A percentile compares a stretch with the other conserved stretches of the same genome.
These are phyloP conservation scores for Galerina marginata DNA, from an alignment of 768 basidiomycete species.

Conservation along the genomic window DNA sequence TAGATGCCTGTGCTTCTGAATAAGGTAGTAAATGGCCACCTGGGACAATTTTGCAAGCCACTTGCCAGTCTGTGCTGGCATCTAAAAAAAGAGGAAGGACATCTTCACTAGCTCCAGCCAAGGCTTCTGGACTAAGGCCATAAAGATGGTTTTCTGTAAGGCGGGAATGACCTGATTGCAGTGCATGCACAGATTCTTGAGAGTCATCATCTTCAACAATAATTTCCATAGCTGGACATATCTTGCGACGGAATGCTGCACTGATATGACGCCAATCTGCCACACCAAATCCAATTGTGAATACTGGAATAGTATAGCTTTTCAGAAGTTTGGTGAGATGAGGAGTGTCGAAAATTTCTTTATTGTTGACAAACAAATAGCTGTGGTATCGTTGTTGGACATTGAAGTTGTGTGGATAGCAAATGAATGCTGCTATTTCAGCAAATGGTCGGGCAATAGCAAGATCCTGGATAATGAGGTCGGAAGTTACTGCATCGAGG, in stretches of 20 bases:
- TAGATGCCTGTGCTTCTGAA: not conserved
- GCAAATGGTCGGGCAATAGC: constrained; percentile 24
- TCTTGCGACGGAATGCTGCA: constrained; percentile 25
- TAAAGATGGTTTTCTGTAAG: constrained; percentile 31
- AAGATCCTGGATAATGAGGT: constrained; percentile 32
- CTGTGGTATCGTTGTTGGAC: constrained; percentile 1
- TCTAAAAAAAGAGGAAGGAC: constrained; percentile 28
- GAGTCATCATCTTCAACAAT: constrained; percentile 5
- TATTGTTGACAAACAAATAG: constrained; percentile 17
- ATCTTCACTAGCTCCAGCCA: constrained; percentile 29
- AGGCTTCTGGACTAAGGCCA: constrained; percentile 30
- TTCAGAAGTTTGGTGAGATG: constrained; percentile 1
- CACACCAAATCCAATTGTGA: constrained; percentile 5
- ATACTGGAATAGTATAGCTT: not conserved
- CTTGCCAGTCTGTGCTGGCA: constrained; percentile 30
- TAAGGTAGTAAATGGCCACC: constrained; percentile 25
- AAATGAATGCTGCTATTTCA: not conserved
- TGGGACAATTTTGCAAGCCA: constrained; percentile 22
- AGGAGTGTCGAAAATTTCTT: constrained; percentile 4
- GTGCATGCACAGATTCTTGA: constrained; percentile 21
- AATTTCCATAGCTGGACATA: constrained; percentile 10
- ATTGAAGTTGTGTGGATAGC: not conserved
- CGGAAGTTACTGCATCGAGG: constrained; percentile 24
- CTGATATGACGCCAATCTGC: constrained; percentile 25
- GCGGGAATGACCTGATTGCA: constrained; percentile 31